Evolutionary conservation across 768 basidiomycete species (phyloP), one percentile per base, ranked within the genome.

Genomic region (Hemileccinum rubropunctum): DNA sequence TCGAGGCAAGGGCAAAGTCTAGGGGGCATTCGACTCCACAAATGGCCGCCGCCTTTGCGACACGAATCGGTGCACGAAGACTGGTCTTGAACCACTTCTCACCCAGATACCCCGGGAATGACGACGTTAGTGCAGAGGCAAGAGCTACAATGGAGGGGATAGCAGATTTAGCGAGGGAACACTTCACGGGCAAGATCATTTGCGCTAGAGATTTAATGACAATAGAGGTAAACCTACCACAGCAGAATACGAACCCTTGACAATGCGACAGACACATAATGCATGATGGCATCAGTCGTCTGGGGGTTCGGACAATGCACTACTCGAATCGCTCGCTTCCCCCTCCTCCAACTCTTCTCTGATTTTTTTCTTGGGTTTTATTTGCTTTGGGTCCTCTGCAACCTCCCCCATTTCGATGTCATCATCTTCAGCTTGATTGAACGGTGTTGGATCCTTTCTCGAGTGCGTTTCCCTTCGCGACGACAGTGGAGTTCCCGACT

Each of bases 341-440:
- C 90, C 90, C 70, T 92, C 90, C 62, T 92, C 90, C 53, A 90
- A 68, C 43, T 92, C 90, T 58, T 91, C 88, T 46, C 79, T 72
- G 35, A 63, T 47, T 54, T 79, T 84, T 66, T 74, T 82, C 66
- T 80, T 83, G 50, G 37, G 48, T 43, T 62, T 68, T 32, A 57
- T 55, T 46, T 70, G 77, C 52, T 75, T 80, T 3, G 81, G 80
- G 46, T 81, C 80, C 61, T 92, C 90, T 52, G 88, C 84, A 3
- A 92, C 79, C 62, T 92, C 90, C n/a, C 90, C 90, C 90, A 92
- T 92, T 67, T 92, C 90, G 54, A 92, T 91, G 54, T 92, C 89
- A 56, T 88, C 79, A 26, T 75, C 82, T 66, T 56, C 69, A 12
- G 50, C 53, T 57, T 56, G 57, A 42, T 51, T 51, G 50, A 67